phyloP scores from a whole-genome alignment of 2,329 filamentous ascomycete genomes.

The Arachnomyces sp. region DNA sequence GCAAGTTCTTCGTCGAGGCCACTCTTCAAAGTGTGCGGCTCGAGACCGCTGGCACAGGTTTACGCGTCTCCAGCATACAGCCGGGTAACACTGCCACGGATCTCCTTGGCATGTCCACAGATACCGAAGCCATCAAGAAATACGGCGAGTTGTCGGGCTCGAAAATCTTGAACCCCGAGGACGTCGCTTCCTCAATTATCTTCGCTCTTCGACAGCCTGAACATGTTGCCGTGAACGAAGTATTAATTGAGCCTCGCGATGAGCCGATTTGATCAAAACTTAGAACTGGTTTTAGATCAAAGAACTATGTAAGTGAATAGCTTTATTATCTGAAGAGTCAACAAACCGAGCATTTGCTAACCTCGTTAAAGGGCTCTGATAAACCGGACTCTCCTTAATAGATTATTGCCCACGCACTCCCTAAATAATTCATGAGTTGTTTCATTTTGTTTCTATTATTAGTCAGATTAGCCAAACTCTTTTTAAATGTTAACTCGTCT shows the following conservation, averaged over 20 bases:
- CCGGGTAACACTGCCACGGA: slow-evolving; percentile 71
- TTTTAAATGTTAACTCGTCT: too few species aligned
- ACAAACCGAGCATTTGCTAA: too few species aligned
- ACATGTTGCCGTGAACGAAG: slow-evolving; percentile 72
- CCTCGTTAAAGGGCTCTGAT: too few species aligned
- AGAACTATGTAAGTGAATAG: too few species aligned
- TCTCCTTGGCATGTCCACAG: slow-evolving; percentile 65
- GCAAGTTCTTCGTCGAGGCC: slow-evolving; percentile 79
- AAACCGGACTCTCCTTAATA: too few species aligned
- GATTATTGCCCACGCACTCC: too few species aligned
- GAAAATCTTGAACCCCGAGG: slow-evolving; percentile 64
- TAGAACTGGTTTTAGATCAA: slow-evolving; percentile 27
- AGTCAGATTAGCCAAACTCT: too few species aligned
- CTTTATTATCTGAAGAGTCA: too few species aligned
- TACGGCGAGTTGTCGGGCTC: slow-evolving; percentile 69
- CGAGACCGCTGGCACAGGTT: slow-evolving; percentile 65
- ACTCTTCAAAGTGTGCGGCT: slow-evolving; percentile 67
- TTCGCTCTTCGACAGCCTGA: slow-evolving; percentile 67
- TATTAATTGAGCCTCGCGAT: slow-evolving; percentile 69
- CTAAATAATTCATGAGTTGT: too few species aligned
- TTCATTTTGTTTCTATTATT: too few species aligned
- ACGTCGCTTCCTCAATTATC: slow-evolving; percentile 65
- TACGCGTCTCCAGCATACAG: slow-evolving; percentile 68
- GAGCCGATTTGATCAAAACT: too few species aligned
- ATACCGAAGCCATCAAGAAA: slow-evolving; percentile 68